These are phyloP conservation scores for Kwoniella sp. DNA, from an alignment of 768 basidiomycete species.

Conservation along the genomic window DNA sequence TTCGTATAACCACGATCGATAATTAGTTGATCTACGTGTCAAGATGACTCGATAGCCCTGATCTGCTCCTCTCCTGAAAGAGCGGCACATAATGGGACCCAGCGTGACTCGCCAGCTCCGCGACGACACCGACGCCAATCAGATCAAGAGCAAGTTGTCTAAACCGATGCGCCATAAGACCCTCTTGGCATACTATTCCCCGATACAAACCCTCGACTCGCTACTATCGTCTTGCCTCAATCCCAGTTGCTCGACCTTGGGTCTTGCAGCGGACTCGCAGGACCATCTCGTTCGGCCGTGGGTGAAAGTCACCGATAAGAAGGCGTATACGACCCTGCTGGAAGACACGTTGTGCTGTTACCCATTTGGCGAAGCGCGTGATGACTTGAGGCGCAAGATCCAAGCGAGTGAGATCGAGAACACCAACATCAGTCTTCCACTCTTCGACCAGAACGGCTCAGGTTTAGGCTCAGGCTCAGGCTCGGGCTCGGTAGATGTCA, in stretches of 20 bases:
- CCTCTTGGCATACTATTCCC: conserved; percentile 50
- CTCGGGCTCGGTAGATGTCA: not conserved
- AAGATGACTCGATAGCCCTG: no score
- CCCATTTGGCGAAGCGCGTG: not conserved
- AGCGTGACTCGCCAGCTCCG: not conserved
- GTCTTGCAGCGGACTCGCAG: no score
- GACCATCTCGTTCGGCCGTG: not conserved
- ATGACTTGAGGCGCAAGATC: not conserved
- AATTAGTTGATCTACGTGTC: no score
- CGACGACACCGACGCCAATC: not conserved
- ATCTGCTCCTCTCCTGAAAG: no score
- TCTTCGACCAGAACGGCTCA: no score
- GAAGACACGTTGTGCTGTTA: conserved; percentile 19
- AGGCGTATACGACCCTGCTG: conserved; percentile 23
- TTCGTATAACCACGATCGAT: no score
- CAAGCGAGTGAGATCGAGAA: no score
- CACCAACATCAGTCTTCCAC: no score
- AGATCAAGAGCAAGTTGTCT: not conserved
- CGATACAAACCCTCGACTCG: conserved; percentile 30
- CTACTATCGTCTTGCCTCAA: conserved; percentile 22
- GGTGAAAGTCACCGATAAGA: conserved; percentile 14
- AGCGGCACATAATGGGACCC: no score
- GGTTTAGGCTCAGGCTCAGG: not conserved
- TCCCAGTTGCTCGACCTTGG: not conserved
- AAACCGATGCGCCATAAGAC: conserved; percentile 40